Base-by-base conservation (phyloP, 345 rosid genomes). In the Gynandropsis gynandra region DNA sequence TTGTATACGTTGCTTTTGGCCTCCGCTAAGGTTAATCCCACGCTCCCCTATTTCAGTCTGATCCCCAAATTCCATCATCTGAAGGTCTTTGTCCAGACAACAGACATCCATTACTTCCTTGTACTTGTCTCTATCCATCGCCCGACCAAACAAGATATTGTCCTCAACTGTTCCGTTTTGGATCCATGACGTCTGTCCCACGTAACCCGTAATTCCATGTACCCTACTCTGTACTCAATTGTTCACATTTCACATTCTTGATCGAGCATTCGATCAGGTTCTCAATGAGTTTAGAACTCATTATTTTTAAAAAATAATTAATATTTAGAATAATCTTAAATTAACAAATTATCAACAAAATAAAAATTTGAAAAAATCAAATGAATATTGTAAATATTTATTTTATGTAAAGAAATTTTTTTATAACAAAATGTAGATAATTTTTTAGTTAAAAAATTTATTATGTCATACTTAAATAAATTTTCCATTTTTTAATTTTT, bases 11-110 rank as follows among this genome's bases (percentile, higher is more conserved):
- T 90, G 98, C 72, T 90, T 90, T 76, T 90, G 98, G 11, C 98
- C 96, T 4, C 98, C 98, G 19, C 98, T 90, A 60, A 87, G 95
- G 75, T 90, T 87, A 64, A 90, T 90, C 27, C 98, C 96, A 0
- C 96, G 90, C 70, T 90, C 98, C 4, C 98, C 98, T 0, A 90
- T 90, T 75, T 87, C 98, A 11, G 98, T 87, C 68, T 87, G 89
- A 51, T 90, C 98, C 33, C 98, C 96, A 58, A 54, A 77, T 64
- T 90, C 96, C 98, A 90, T 87, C 83, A 82, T 82, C 49, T 84
- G 95, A 72, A 90, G 47, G 68, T 90, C 98, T 64, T 82, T 87
- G 66, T 80, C 89, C 64, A 90, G 64, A 72, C 85, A 72, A 69
- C 98, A 90, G 19, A 79, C 93, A 72, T 76, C 77, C 33, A 87